Evolutionary conservation across 2,329 filamentous ascomycete genomes (phyloP).

Genomic region (Aotearoamyces nothofagi): DNA sequence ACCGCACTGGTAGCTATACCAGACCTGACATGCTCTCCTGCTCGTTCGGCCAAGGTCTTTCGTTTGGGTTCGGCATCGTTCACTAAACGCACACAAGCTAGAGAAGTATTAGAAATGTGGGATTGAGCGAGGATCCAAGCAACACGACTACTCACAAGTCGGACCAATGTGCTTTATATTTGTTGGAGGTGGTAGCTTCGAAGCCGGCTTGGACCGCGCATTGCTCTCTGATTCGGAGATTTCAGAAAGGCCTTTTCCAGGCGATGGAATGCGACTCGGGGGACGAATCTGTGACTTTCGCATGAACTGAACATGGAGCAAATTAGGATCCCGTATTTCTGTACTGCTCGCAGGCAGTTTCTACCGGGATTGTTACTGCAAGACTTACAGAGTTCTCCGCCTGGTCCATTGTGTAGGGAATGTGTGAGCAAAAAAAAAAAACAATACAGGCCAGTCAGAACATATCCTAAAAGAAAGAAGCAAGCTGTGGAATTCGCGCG

Average conservation of each 20-base stretch:
- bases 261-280: constrained; percentile 15
- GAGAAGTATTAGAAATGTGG: background rate
- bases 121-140: background rate
- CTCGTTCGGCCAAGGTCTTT: constrained; percentile 39
- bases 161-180: constrained; percentile 32
- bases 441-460: too few species aligned
- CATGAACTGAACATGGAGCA: too few species aligned
- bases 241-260: constrained; percentile 29
- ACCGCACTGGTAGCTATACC: constrained; percentile 25
- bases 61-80: constrained; percentile 42
- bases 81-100: constrained; percentile 22
- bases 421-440: too few species aligned
- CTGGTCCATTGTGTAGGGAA: too few species aligned
- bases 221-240: constrained; percentile 47
- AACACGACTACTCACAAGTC: constrained; percentile 7
- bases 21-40: constrained; percentile 31
- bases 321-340: too few species aligned
- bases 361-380: too few species aligned
- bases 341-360: too few species aligned
- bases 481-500: too few species aligned
- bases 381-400: too few species aligned
- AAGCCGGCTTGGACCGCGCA: constrained; percentile 29
- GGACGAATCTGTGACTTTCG: too few species aligned
- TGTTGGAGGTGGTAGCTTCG: constrained; percentile 24
- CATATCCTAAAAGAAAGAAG: too few species aligned